Conservation (phyloP, 495 filamentous ascomycete species). For the Talaromyces ruber region DNA sequence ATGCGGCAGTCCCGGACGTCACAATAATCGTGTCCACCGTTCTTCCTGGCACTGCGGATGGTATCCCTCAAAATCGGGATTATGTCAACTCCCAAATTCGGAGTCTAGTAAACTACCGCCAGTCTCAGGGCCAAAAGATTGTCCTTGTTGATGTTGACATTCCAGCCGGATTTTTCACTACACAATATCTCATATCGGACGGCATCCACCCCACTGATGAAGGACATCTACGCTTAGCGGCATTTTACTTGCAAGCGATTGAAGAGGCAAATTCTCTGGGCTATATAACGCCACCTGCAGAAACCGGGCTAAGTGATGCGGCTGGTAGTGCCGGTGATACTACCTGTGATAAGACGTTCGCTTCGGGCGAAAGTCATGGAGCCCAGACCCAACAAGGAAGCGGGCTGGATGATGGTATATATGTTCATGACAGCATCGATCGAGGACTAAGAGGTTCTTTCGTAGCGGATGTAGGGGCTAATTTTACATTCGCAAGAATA, state of each 20-base stretch:
- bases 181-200: constrained; percentile 16
- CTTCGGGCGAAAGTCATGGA: neutral
- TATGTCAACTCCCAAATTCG: neutral
- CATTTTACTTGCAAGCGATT: constrained; percentile 41
- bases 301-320: neutral
- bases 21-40: constrained; percentile 43
- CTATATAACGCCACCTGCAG: neutral
- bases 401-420: neutral
- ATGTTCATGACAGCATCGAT: neutral
- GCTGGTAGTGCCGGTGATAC: neutral
- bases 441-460: neutral
- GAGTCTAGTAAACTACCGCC: neutral
- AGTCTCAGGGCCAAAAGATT: neutral
- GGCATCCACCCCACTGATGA: constrained; percentile 39
- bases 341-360: neutral
- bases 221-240: constrained; percentile 47
- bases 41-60: constrained; percentile 22
- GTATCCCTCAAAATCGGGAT: neutral
- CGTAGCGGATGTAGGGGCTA: neutral
- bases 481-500: neutral
- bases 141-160: neutral
- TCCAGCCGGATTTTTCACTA: neutral
- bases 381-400: neutral
- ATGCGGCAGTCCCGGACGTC: constrained; percentile 24
- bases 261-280: neutral